A percentile compares a stretch with the other conserved stretches of the same genome.
These are phyloP conservation scores for Phaeophleospora eucalypticola DNA, from an alignment of 2,329 filamentous ascomycete species.

Conservation along the genomic window DNA sequence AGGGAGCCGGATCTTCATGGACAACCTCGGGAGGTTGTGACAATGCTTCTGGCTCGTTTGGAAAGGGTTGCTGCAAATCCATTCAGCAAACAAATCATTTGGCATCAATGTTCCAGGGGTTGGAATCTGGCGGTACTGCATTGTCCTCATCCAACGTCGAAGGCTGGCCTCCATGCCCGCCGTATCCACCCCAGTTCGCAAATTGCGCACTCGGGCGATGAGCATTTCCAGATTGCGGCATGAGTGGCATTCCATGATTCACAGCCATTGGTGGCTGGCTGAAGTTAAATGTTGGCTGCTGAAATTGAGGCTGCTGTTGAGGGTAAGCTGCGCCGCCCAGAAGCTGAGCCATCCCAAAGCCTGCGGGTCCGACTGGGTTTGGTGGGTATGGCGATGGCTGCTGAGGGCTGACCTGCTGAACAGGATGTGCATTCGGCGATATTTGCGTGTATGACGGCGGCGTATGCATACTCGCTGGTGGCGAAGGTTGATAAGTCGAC, in stretches of 20 bases:
- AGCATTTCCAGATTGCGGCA: slow-evolving; percentile 9
- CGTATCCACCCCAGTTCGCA: slow-evolving; percentile 30
- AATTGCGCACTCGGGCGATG: slow-evolving; percentile 26
- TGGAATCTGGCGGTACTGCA: slow-evolving; percentile 27
- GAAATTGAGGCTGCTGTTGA: slow-evolving; percentile 21
- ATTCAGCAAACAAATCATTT: slow-evolving; percentile 4
- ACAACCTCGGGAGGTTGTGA: not conserved
- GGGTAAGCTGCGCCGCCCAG: slow-evolving; percentile 9
- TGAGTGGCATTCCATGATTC: slow-evolving; percentile 12
- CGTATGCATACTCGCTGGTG: slow-evolving; percentile 16
- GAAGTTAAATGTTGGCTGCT: slow-evolving; percentile 16
- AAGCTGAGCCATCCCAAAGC: slow-evolving; percentile 7
- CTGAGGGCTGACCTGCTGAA: slow-evolving; percentile 20
- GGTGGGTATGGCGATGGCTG: slow-evolving; percentile 9
- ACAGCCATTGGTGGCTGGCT: slow-evolving; percentile 4
- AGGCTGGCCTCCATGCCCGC: slow-evolving; percentile 18
- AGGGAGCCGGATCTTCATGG: not conserved
- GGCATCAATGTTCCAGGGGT: slow-evolving; percentile 20
- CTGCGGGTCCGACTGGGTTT: slow-evolving; percentile 8
- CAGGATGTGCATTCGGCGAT: not conserved
- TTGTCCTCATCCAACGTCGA: slow-evolving; percentile 30
- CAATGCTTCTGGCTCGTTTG: too few relatives aligned
- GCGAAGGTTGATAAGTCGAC: not conserved
- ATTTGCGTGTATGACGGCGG: slow-evolving; percentile 8
- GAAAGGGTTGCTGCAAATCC: not conserved